phyloP scores from a whole-genome alignment of 306 rosid genomes.

The Trifolium subterraneum region DNA sequence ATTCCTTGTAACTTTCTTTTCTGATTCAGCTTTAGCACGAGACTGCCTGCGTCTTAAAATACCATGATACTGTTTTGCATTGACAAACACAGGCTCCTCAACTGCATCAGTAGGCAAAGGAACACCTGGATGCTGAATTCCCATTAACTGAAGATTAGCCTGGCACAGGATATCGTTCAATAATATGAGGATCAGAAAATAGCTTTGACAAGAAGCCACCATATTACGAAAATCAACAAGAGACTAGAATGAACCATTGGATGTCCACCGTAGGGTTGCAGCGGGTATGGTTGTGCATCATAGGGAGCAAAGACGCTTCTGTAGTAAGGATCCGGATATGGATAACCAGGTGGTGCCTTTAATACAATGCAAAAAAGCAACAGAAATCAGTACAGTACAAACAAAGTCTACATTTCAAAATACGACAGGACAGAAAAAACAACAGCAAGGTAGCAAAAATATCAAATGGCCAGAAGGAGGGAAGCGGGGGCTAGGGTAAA shows the following conservation, averaged over 20 bases:
- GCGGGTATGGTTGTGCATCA: constrained; percentile 79
- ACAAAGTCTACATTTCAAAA: constrained; percentile 8
- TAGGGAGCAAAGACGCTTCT: constrained; percentile 96
- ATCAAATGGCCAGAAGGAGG: constrained; percentile 13
- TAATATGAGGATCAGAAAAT: constrained; percentile 3
- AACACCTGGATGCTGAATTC: constrained; percentile 93
- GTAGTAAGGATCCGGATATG: constrained; percentile 94
- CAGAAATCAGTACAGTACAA: constrained; percentile 39
- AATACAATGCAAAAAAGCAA: constrained; percentile 36
- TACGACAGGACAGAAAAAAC: constrained; percentile 10
- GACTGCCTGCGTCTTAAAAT: constrained; percentile 90
- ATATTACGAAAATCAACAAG: not conserved
- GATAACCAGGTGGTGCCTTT: constrained; percentile 83
- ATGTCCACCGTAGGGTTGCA: constrained; percentile 84
- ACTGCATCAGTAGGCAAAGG: constrained; percentile 92
- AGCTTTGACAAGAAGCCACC: constrained; percentile 16
- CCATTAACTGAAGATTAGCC: constrained; percentile 96
- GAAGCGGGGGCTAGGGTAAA: not conserved
- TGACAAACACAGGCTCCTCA: constrained; percentile 94
- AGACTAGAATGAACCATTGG: constrained; percentile 70
- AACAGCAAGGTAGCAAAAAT: constrained; percentile 10
- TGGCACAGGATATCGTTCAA: constrained; percentile 45
- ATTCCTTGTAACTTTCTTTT: constrained; percentile 77
- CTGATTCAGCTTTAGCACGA: constrained; percentile 97
- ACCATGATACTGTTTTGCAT: constrained; percentile 97